phyloP scores from a whole-genome alignment of 768 basidiomycete species.

The Mycena haematopus region DNA sequence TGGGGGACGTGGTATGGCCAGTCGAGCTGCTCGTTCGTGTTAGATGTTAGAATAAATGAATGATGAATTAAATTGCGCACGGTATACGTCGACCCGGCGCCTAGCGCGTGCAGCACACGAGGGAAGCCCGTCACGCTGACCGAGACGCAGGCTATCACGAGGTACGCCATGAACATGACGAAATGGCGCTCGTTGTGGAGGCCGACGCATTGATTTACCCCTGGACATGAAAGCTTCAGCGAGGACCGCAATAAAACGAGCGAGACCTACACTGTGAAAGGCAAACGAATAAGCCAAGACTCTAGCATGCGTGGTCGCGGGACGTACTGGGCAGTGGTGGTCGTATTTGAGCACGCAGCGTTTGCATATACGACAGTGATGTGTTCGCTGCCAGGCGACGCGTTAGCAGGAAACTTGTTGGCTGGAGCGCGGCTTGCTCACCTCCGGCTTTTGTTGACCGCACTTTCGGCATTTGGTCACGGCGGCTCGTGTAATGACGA shows the following conservation, averaged over 20 bases:
- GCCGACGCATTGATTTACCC: conserved; percentile 98
- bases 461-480: conserved; percentile 74
- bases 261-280: conserved; percentile 11
- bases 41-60: conserved; percentile 5
- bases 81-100: conserved; percentile 45
- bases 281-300: background rate
- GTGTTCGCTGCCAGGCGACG: conserved; percentile 67
- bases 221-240: conserved; percentile 44
- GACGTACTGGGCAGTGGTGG: conserved; percentile 88
- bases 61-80: conserved; percentile 38
- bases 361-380: conserved; percentile 93
- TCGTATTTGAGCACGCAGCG: conserved; percentile 90
- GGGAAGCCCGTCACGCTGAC: conserved; percentile 73
- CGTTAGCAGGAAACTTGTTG: background rate
- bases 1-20: conserved; percentile 75
- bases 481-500: conserved; percentile 58
- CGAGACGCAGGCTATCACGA: conserved; percentile 63
- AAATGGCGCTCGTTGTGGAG: conserved; percentile 96
- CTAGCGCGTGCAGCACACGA: conserved; percentile 62
- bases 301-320: background rate
- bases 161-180: conserved; percentile 91
- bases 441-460: conserved; percentile 76
- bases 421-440: background rate
- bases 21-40: conserved; percentile 32
- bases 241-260: conserved; percentile 3